Conservation (phyloP, 1,284 basidiomycete genomes). For the Cutaneotrichosporon dermatis region DNA sequence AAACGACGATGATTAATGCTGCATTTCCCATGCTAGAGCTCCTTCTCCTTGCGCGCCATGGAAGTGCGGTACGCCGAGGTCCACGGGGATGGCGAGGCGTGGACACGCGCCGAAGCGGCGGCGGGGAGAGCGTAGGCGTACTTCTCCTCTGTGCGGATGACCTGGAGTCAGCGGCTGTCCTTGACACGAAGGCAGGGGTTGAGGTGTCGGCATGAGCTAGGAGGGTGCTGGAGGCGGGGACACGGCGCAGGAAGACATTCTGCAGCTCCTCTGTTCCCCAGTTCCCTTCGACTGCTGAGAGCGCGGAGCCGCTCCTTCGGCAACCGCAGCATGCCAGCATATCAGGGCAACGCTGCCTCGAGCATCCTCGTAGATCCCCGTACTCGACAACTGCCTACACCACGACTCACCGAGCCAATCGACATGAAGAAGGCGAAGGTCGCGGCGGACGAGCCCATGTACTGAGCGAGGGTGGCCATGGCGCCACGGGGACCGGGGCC, state of each 20-base stretch:
- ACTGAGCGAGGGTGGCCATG: constrained; percentile 82
- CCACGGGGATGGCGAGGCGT: constrained; percentile 1
- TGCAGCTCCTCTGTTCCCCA: too few relatives aligned
- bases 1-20: constrained; percentile 15
- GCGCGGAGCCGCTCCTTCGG: too few relatives aligned
- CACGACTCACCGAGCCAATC: constrained; percentile 45
- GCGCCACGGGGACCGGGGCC: constrained; percentile 82
- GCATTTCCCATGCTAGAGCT: neutral
- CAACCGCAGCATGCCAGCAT: too few relatives aligned
- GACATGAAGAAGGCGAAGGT: constrained; percentile 51
- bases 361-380: neutral
- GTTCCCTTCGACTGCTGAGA: too few relatives aligned
- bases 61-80: constrained; percentile 1
- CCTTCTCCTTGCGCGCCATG: constrained; percentile 2
- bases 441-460: constrained; percentile 66
- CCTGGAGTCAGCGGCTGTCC: neutral
- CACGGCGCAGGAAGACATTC: too few relatives aligned
- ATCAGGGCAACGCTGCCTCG: too few relatives aligned
- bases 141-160: constrained; percentile 4
- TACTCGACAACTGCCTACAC: neutral
- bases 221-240: too few relatives aligned
- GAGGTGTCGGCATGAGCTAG: too few relatives aligned
- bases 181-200: too few relatives aligned
- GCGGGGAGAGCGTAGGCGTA: neutral
- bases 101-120: neutral